Base-by-base conservation (phyloP, 164 flowering plant species). In the Kalanchoe fedtschenkoi region DNA sequence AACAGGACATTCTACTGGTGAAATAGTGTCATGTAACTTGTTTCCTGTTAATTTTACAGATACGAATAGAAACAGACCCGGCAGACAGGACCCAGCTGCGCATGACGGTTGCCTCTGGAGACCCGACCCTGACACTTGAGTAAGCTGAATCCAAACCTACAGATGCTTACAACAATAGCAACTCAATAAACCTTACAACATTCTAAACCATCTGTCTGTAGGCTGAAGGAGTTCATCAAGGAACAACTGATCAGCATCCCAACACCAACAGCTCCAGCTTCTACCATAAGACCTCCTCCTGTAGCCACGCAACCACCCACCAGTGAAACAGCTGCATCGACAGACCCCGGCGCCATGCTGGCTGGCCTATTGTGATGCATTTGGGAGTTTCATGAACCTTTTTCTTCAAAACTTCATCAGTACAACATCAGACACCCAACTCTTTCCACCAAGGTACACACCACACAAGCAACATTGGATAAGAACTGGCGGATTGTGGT, bases 31-130 rank as follows among this genome's bases (percentile, higher is more conserved):
- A 42, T 42, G 8, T 44, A 17, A 51, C 16, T 51, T 22, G 56
- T 51, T 62, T 62, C 63, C 24, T 38, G 11, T n/a, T 44, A 16
- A 65, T 61, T 69, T 38, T 66, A 30, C 86, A 95, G 99, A 43
- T 80, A 10, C 81, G 99, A 80, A 72, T 95, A 66, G 99, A 95
- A 77, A 95, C 99, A 43, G 99, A 95, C 75, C 99, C 99, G 58
- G 88, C 96, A 24, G 99, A 95, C 68, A 78, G 96, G 79, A 89
- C 96, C 22, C 99, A 95, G 68, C 77, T 95, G 67, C 89, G 99
- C 6, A 82, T 95, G 91, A 95, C 99, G 46, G 80, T 86, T 71
- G 90, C 89, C 26, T 84, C 99, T 2, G 97, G 96, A 61, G 96
- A 95, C 62, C 90, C 99, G 29, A 57, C 85, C 2, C 62, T 95